phyloP scores from a whole-genome alignment of 192 early-diverging fungal genomes.

The Entomortierella chlamydospora region DNA sequence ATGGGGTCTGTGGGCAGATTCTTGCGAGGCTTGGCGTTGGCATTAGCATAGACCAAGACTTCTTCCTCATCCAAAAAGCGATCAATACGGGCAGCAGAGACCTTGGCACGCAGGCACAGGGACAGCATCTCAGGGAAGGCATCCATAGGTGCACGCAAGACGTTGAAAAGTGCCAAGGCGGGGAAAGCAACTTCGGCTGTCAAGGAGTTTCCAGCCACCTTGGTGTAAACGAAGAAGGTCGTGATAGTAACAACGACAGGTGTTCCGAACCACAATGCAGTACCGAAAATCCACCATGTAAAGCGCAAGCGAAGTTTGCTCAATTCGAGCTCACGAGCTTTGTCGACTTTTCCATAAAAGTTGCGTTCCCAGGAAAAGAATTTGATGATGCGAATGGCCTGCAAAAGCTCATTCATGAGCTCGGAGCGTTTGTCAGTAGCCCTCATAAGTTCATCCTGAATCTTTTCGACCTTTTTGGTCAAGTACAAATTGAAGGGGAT shows the following conservation, averaged over 20 bases:
- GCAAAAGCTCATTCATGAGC: slow-evolving; percentile 73
- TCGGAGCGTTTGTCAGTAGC: slow-evolving; percentile 74
- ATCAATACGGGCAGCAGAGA: slow-evolving; percentile 84
- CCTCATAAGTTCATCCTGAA: slow-evolving; percentile 71
- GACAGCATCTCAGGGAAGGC: slow-evolving; percentile 88
- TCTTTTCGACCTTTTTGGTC: slow-evolving; percentile 57
- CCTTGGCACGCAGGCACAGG: slow-evolving; percentile 81
- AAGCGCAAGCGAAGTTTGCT: slow-evolving; percentile 38
- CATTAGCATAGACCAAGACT: slow-evolving; percentile 82
- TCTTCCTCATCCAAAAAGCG: slow-evolving; percentile 86
- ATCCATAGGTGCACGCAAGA: slow-evolving; percentile 88
- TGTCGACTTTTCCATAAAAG: slow-evolving; percentile 46
- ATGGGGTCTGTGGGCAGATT: slow-evolving; percentile 51
- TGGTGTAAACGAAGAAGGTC: slow-evolving; percentile 66
- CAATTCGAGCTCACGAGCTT: slow-evolving; percentile 55
- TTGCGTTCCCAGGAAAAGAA: slow-evolving; percentile 50
- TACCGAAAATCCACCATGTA: slow-evolving; percentile 55
- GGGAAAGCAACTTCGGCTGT: slow-evolving; percentile 84
- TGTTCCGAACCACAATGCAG: slow-evolving; percentile 48
- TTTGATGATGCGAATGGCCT: slow-evolving; percentile 55
- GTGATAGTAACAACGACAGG: slow-evolving; percentile 63
- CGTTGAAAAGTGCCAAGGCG: slow-evolving; percentile 90
- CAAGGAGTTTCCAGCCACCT: slow-evolving; percentile 66
- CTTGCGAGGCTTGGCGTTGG: slow-evolving; percentile 46
- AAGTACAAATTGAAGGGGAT: slow-evolving; percentile 61